Percentiles rank a stretch among this genome's conserved stretches.
Evolutionary conservation across 768 basidiomycete genomes (phyloP).

Genomic region (Arthromyces matolae): DNA sequence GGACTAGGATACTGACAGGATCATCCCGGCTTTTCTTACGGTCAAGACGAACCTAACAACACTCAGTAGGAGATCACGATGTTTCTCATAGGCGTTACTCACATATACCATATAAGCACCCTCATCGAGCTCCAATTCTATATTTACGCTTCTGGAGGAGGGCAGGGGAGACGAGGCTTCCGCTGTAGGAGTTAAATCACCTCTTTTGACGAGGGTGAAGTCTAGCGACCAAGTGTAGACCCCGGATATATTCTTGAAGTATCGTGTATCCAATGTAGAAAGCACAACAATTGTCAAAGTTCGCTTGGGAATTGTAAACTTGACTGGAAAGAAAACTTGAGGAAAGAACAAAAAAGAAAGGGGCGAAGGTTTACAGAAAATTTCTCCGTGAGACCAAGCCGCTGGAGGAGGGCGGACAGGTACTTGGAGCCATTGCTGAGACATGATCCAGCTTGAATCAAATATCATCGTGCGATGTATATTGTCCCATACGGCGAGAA

Average conservation of each 20-base stretch:
- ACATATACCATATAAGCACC: slow-evolving; percentile 46
- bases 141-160: slow-evolving; percentile 37
- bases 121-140: slow-evolving; percentile 38
- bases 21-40: slow-evolving; percentile 19
- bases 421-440: slow-evolving; percentile 48
- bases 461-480: slow-evolving; percentile 49
- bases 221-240: slow-evolving; percentile 45
- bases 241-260: slow-evolving; percentile 45
- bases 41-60: slow-evolving; percentile 33
- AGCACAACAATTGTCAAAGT: slow-evolving; percentile 48
- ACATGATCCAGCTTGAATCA: slow-evolving; percentile 47
- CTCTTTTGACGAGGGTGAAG: slow-evolving; percentile 47
- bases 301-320: slow-evolving; percentile 37
- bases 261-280: slow-evolving; percentile 47
- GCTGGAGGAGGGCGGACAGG: slow-evolving; percentile 35
- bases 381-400: slow-evolving; percentile 52
- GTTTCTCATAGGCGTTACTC: slow-evolving; percentile 8
- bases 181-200: slow-evolving; percentile 34
- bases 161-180: slow-evolving; percentile 35
- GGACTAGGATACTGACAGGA: slow-evolving; percentile 16
- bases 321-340: slow-evolving; percentile 29
- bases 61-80: neutral
- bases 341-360: neutral
- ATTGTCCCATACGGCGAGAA: slow-evolving; percentile 42
- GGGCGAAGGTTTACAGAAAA: slow-evolving; percentile 41